These are phyloP conservation scores for Angomonas ambiguus DNA, from an alignment of 208 protist genomes.

Conservation along the genomic window DNA sequence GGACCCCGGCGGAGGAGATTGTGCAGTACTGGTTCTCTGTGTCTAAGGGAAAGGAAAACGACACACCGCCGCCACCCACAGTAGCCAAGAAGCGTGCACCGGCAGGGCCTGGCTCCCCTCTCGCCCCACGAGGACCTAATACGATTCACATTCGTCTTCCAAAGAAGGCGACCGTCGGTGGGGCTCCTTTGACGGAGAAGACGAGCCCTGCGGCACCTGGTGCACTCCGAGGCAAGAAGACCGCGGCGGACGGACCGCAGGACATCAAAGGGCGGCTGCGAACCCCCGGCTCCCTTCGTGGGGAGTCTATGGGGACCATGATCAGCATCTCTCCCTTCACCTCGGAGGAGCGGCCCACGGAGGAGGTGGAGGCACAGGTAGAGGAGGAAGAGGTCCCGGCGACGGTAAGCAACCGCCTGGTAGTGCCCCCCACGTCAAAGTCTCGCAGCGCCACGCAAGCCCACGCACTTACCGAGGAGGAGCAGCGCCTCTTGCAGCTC, in stretches of 20 bases:
- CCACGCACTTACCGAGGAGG: background rate
- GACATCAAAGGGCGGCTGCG: background rate
- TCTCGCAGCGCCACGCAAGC: background rate
- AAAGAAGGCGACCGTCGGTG: background rate
- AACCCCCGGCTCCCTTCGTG: background rate
- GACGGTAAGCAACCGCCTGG: background rate
- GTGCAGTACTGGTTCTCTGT: background rate
- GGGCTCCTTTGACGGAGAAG: background rate
- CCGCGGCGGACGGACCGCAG: background rate
- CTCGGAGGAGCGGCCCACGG: background rate
- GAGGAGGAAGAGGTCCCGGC: background rate
- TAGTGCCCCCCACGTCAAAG: background rate
- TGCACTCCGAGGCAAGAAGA: too few species aligned
- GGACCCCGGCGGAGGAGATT: conserved; percentile 26
- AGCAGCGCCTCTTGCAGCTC: background rate
- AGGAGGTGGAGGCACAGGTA: background rate
- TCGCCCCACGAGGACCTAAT: too few species aligned
- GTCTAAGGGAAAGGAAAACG: background rate
- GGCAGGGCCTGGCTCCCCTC: too few species aligned
- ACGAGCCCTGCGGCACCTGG: background rate
- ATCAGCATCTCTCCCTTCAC: background rate
- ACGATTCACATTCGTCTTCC: too few species aligned
- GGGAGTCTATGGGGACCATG: conserved; percentile 5
- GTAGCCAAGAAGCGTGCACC: too few species aligned
- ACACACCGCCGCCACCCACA: background rate